phyloP scores from a whole-genome alignment of 305 asterid genomes.

The Fraxinus floribunda region DNA sequence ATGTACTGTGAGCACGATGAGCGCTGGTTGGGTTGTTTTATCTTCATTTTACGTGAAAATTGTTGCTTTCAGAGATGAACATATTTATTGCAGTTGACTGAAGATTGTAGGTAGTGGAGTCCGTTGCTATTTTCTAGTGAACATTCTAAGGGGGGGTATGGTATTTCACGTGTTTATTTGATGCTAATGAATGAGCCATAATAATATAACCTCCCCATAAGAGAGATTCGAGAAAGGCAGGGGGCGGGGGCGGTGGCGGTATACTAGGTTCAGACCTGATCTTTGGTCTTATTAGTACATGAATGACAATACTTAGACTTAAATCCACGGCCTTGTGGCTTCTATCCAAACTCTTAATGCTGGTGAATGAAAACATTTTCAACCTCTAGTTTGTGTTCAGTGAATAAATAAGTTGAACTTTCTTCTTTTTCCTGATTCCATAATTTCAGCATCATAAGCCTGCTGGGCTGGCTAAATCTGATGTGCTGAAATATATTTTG shows the following conservation, averaged over 20 bases:
- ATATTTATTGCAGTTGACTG: not conserved
- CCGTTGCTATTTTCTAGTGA: not conserved
- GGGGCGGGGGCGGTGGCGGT: not conserved
- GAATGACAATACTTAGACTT: not conserved
- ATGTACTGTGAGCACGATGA: not conserved
- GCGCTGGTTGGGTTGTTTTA: not conserved
- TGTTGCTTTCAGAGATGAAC: not conserved
- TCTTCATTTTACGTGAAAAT: not conserved
- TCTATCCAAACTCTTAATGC: conserved; percentile 5
- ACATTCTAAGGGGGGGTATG: not conserved
- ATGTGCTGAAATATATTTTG: not conserved
- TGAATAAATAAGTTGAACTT: not conserved
- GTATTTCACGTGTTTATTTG: not conserved
- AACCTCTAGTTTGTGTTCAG: not conserved
- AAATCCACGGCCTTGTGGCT: not conserved
- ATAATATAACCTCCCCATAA: not conserved
- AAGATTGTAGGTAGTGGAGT: not conserved
- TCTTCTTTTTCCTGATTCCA: not conserved
- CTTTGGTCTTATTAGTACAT: not conserved
- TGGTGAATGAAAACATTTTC: not conserved
- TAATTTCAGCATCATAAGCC: not conserved
- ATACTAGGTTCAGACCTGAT: conserved; percentile 3
- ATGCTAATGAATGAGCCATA: not conserved
- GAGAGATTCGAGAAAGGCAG: not conserved
- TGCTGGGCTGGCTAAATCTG: not conserved